Base-by-base conservation (phyloP, 2,329 filamentous ascomycete genomes). In the Oidium heveae region DNA sequence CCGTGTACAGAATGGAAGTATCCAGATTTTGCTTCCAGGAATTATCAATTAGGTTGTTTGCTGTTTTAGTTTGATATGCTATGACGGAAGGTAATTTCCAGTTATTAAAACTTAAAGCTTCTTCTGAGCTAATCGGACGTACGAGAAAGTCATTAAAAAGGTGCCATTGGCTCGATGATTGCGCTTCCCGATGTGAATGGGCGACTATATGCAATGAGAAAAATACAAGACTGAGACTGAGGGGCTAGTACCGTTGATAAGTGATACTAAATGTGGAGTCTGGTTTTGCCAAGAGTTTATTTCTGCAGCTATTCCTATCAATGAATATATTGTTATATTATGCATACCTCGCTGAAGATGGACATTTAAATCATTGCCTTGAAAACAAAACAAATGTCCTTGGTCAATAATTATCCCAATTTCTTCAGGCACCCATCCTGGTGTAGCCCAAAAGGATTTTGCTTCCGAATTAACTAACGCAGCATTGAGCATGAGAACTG, bases 81-180 rank as follows among this genome's bases (percentile, higher is more conserved):
- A 98, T 70, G 5, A 96, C 82, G 13, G 86, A 87, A 0, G 91
- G 91, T 52, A 86, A 74, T 69, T 96, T 98, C 91, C 91, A 98
- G 3, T 86, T 79, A 58, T 89, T 88, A 67, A 96, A 98, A 24
- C 82, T 80, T 18, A 96, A 71, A 0, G 89, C 93, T 65, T 98
- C 89, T 57, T 87, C 81, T 32, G 77, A 75, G 34, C 81, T 77
- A 16, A 94, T 77, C 10, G 82, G 80, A 13, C 84, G 79, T 22
- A 98, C 93, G 37, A 94, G 69, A 63, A 98, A 98, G 68, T 98
- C 91, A 61, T 98, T 98, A 70, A 98, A 95, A 0, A 98, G 69
- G 67, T 96, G 86, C 93, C 93, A 98, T 61, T 82, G 81, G 62
- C 77, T 82, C 58, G 79, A 74, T 3, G 70, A 71, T 0, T 77